These are phyloP conservation scores for Pestalotiopsis sp. DNA, from an alignment of 2,329 filamentous ascomycete species.

Conservation along the genomic window DNA sequence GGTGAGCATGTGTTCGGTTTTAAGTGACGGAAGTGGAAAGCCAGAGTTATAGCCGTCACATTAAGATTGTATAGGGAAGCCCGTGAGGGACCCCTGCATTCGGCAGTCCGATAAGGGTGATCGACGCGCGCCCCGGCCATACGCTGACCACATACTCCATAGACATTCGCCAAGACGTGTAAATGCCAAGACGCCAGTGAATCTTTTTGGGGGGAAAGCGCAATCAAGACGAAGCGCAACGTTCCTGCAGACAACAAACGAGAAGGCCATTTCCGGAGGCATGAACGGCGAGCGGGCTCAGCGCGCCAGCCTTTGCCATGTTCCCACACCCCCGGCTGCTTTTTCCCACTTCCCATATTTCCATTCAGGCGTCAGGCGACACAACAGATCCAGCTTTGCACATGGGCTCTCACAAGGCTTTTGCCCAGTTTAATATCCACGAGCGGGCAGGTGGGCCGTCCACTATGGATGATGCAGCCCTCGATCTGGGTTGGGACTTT, in stretches of 20 bases:
- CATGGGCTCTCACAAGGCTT: constrained; percentile 9
- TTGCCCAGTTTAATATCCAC: background rate
- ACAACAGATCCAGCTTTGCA: background rate
- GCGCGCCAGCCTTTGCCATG: background rate
- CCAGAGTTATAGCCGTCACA: constrained; percentile 11
- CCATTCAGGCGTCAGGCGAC: background rate
- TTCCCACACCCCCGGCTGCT: background rate
- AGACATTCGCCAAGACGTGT: background rate
- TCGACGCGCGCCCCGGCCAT: background rate
- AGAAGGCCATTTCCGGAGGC: background rate
- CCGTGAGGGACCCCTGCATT: constrained; percentile 7
- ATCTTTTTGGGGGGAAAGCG: background rate
- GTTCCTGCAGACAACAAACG: constrained; percentile 8
- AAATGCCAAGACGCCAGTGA: background rate
- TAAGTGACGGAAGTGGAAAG: constrained; percentile 10
- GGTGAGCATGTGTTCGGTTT: background rate
- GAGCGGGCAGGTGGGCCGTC: constrained; percentile 7
- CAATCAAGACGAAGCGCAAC: constrained; percentile 11
- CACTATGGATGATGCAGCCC: background rate
- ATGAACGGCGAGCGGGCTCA: background rate
- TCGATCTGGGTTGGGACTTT: background rate
- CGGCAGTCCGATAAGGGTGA: constrained; percentile 13
- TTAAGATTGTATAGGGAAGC: constrained; percentile 9
- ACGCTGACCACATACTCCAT: background rate
- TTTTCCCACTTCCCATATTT: background rate